Evolutionary conservation across 192 early-diverging fungal species (phyloP), one percentile per base, ranked within the genome.

Genomic region (Nowakowskiella sp.): DNA sequence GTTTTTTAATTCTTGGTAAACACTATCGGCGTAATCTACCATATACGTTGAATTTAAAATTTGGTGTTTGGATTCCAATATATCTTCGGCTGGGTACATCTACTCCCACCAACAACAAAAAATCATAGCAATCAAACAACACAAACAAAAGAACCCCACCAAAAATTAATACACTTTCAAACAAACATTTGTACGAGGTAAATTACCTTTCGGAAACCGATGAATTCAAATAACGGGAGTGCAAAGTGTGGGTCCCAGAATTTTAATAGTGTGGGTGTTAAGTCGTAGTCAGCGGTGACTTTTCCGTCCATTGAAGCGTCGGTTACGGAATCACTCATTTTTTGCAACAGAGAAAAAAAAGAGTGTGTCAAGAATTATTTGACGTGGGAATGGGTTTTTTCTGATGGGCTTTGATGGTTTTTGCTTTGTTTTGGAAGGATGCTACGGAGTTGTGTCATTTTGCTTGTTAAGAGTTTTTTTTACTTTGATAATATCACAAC

Each of bases 211-310:
- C 89, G 81, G 49, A 81, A 70, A 47, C 82, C 76, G 49, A 94
- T 71, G 67, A 96, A 96, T 61, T 92, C 86, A 43, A 96, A 68
- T 48, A 96, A 73, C 16, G 91, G 91, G 57, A 88, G 85, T 49
- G 90, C 86, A 65, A 96, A 84, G 71, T 96, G 92, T 53, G 87
- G 83, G 80, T 96, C 89, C 85, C 86, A 74, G 70, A 77, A 86
- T n/a, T 83, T 78, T 58, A 87, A 83, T 83, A 91, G 85, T 51
- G 73, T 79, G 58, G 76, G 55, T 16, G 85, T 91, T 66, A 89
- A 69, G 72, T 91, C 89, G 74, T 88, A 75, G 46, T 80, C 70
- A 51, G 84, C 67, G 24, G 70, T 56, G 69, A 72, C n/a, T n/a
- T n/a, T n/a, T n/a, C n/a, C n/a, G n/a, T n/a, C n/a, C n/a, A n/a